Evolutionary conservation across 1,284 basidiomycete species (phyloP).

Genomic region (Erythrobasidium hasegawianum): DNA sequence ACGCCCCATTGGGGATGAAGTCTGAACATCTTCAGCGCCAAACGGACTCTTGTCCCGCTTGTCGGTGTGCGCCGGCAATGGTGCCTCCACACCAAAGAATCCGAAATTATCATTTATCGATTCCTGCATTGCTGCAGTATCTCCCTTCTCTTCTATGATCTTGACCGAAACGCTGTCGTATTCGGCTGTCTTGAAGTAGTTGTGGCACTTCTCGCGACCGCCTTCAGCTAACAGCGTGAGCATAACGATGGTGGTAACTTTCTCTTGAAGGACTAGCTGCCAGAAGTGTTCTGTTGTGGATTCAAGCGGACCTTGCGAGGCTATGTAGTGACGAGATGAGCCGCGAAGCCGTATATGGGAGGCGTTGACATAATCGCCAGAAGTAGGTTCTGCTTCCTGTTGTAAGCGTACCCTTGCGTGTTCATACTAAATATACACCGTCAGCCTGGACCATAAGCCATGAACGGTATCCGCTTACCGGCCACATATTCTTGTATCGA

Average conservation of each 20-base stretch:
- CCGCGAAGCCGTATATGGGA: constrained; percentile 52
- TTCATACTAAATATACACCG: constrained; percentile 45
- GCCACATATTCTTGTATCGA: constrained; percentile 48
- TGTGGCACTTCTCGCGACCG: constrained; percentile 80
- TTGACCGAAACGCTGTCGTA: constrained; percentile 54
- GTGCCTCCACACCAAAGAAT: constrained; percentile 44
- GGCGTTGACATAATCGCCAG: constrained; percentile 88
- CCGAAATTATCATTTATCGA: constrained; percentile 44
- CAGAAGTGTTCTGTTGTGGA: constrained; percentile 90
- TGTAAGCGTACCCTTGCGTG: constrained; percentile 68
- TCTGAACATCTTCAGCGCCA: background rate
- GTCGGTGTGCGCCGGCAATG: background rate
- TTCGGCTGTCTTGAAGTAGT: constrained; percentile 73
- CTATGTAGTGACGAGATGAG: constrained; percentile 72
- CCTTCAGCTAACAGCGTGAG: constrained; percentile 89
- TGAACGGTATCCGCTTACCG: no score
- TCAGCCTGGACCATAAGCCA: no score
- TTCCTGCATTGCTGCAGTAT: constrained; percentile 41
- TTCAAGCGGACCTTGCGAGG: constrained; percentile 90
- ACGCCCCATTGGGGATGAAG: background rate
- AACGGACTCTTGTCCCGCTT: background rate
- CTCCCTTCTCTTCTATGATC: constrained; percentile 39
- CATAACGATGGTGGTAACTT: constrained; percentile 60
- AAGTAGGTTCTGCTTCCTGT: constrained; percentile 51
- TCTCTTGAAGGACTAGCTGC: constrained; percentile 62